Base-by-base conservation (phyloP, 2,329 filamentous ascomycete species). In the Cadophora sp. region DNA sequence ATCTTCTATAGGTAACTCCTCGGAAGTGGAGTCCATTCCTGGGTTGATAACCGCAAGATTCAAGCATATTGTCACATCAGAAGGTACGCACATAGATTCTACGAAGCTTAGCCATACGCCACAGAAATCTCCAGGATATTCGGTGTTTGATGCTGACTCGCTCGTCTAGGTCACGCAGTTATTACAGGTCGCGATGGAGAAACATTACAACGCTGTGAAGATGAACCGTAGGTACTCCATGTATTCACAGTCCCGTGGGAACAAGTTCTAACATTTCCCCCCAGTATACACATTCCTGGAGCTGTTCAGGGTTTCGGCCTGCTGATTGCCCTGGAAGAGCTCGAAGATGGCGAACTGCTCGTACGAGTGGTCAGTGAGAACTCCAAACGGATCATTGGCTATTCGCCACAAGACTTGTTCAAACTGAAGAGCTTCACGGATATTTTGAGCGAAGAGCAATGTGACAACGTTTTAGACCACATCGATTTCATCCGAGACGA, bases 401-500 rank as follows among this genome's bases (percentile, higher is more conserved):
- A 93, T 76, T 87, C 89, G 0, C 94, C 94, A 0, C 86, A 86
- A 70, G 86, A 94, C 65, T 83, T 97, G 0, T 97, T 97, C 74
- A 84, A 82, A 4, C 80, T 96, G 1, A 82, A 86, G 11, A 94
- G 86, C 75, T 97, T 97, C 74, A 88, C 91, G n/a, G 91, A 96
- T 69, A 92, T 97, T 14, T 81, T 97, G 11, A 90, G 88, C 1
- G 91, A 96, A 64, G 93, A 97, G 73, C 93, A 97, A 76, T 86
- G 90, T 19, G 93, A 97, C 71, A 94, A 92, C 70, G 81, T 97
- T 0, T 81, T 96, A 7, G 93, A 97, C 72, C 93, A 97, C 72
- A 87, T 97, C 62, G 92, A 97, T 76, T 97, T 97, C 76, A 92
- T 97, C 64, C 87, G 90, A 26, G 93, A 97, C 62, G 93, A 96